Conservation (phyloP, 768 basidiomycete species). For the Gymnopilus junonius region DNA sequence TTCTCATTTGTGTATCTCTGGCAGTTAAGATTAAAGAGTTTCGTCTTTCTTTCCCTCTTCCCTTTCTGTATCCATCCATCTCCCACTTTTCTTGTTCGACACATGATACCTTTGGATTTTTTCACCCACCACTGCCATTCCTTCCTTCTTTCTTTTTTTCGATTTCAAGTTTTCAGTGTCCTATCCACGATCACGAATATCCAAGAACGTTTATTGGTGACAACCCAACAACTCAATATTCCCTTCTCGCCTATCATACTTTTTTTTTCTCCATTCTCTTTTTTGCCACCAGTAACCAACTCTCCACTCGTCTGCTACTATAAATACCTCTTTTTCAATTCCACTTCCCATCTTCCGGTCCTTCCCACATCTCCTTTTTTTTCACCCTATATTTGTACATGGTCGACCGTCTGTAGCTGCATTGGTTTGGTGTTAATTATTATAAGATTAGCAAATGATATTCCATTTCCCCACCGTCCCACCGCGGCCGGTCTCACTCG, state of each 20-base stretch:
- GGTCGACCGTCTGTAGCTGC: not conserved
- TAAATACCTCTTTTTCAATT: too few species aligned
- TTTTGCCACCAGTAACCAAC: too few species aligned
- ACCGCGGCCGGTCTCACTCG: not conserved
- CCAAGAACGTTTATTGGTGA: not conserved
- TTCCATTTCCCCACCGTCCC: not conserved
- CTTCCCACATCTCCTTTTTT: not conserved
- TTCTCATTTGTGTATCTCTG: not conserved
- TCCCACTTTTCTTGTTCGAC: not conserved
- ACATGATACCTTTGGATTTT: not conserved
- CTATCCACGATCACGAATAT: not conserved
- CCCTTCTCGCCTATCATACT: too few species aligned
- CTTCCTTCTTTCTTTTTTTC: not conserved
- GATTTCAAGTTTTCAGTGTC: not conserved
- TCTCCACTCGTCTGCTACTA: too few species aligned
- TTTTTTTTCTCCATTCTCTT: too few species aligned
- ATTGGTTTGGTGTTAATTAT: not conserved
- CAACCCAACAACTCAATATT: too few species aligned
- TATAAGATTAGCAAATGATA: not conserved
- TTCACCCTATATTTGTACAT: not conserved
- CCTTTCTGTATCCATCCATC: not conserved
- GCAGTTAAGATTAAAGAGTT: slow-evolving; percentile 1
- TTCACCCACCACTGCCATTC: not conserved
- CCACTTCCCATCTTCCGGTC: too few species aligned
- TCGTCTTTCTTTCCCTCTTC: not conserved